phyloP scores from a whole-genome alignment of 306 rosid genomes.

The Pterocarpus macrocarpus region DNA sequence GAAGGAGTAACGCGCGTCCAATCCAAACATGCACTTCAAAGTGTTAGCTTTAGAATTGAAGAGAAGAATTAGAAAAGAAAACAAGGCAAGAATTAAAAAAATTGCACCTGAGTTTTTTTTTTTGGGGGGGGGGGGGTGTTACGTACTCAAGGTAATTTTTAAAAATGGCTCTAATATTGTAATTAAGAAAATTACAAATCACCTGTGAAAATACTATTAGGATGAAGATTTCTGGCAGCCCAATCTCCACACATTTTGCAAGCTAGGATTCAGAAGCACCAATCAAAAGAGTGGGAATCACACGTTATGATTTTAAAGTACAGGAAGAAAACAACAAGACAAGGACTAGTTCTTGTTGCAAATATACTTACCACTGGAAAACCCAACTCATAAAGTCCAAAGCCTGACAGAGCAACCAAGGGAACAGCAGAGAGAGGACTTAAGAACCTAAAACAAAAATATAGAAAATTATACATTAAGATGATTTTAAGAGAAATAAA shows the following conservation, averaged over 20 bases:
- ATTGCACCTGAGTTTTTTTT: neutral
- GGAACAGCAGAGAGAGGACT: conserved; percentile 94
- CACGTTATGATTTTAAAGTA: conserved; percentile 29
- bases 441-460: conserved; percentile 68
- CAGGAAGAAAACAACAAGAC: neutral
- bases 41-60: neutral
- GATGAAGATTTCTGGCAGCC: conserved; percentile 87
- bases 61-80: neutral
- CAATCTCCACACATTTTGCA: conserved; percentile 83
- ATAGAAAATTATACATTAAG: conserved; percentile 23
- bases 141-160: neutral
- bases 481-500: neutral
- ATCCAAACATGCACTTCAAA: neutral
- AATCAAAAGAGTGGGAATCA: conserved; percentile 8
- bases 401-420: conserved; percentile 89
- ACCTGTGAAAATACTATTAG: conserved; percentile 64
- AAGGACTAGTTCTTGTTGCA: conserved; percentile 5
- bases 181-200: neutral
- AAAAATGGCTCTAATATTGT: neutral
- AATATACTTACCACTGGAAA: conserved; percentile 82
- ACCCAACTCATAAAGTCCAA: conserved; percentile 88
- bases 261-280: conserved; percentile 37
- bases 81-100: neutral
- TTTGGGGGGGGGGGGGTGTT: neutral
- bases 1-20: too few species aligned